Base-by-base conservation (phyloP, 192 early-diverging fungal species). In the Diversispora eburnea region DNA sequence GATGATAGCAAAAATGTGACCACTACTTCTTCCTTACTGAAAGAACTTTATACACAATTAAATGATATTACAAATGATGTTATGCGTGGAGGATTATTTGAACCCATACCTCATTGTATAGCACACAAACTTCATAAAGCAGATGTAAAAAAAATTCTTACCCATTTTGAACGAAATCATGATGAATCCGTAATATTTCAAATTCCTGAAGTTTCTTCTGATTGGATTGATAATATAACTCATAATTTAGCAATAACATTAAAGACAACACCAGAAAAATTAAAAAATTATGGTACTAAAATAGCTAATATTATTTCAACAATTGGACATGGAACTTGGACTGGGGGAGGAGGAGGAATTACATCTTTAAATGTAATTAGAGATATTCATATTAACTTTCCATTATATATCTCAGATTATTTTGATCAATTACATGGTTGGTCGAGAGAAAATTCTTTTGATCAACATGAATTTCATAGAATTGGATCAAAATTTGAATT, bases 281-380 rank as follows among this genome's bases (percentile, higher is more conserved):
- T 45, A 6, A 41, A 8, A 17, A 15, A 62, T 42, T 42, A 4
- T 17, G 22, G 61, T 7, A 62, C 4, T 17, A 17, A 12, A 4
- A 15, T 62, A 5, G 4, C 41, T 41, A 45, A 62, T n/a, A 42
- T 20, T 45, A 43, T 63, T 63, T 45, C n/a, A 43, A 3, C 8
- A 9, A 43, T 63, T 45, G 39, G 39, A 63, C 13, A 63, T 43
- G 61, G 61, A 63, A 63, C 61, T 63, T 63, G 61, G 61, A n/a
- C 42, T 8, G 4, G 2, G 4, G 57, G 57, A 4, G 13, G 8
- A 33, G 8, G 3, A 19, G 61, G 61, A 8, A n/a, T 8, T 62
- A 7, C 60, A 45, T 42, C 15, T 33, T 8, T 42, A 8, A 63
- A 63, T 2, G 61, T 41, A n/a, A 5, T 42, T 8, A 43, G n/a